These are phyloP conservation scores for Schizochytrium sp. DNA, from an alignment of 108 stramenopile genomes.

Conservation along the genomic window DNA sequence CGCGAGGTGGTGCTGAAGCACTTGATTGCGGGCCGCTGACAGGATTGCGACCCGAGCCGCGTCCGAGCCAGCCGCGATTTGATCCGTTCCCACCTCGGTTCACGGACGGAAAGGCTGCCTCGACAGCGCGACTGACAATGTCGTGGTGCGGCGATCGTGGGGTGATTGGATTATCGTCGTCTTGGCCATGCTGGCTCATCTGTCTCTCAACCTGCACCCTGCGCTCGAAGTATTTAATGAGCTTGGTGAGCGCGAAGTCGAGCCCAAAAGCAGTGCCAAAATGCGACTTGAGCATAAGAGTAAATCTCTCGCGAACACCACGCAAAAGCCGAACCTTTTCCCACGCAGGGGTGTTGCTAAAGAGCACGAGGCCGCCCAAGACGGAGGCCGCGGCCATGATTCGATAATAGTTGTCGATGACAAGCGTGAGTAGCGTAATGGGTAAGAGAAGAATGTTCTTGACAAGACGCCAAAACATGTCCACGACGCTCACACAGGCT, in stretches of 20 bases:
- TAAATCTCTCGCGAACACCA: background rate
- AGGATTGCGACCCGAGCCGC: too few species aligned
- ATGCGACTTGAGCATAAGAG: background rate
- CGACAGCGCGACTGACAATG: background rate
- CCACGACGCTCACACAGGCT: background rate
- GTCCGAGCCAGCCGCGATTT: background rate
- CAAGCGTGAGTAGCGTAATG: background rate
- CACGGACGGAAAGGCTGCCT: background rate
- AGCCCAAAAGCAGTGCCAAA: background rate
- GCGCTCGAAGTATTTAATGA: background rate
- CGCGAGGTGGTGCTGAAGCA: background rate
- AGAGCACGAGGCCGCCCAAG: background rate
- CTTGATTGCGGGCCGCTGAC: background rate
- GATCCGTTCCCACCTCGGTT: background rate
- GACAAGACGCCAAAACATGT: background rate
- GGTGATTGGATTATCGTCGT: background rate
- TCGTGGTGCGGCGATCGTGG: slow-evolving; percentile 5
- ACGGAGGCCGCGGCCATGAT: background rate
- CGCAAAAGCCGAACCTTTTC: background rate
- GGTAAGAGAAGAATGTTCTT: background rate
- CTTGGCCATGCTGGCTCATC: too few species aligned
- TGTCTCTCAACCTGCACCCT: background rate
- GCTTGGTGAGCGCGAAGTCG: background rate
- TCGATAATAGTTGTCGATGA: background rate
- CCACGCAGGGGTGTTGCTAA: background rate